phyloP scores from a whole-genome alignment of 352 stramenopile genomes.

The Phytopythium delawarense region DNA sequence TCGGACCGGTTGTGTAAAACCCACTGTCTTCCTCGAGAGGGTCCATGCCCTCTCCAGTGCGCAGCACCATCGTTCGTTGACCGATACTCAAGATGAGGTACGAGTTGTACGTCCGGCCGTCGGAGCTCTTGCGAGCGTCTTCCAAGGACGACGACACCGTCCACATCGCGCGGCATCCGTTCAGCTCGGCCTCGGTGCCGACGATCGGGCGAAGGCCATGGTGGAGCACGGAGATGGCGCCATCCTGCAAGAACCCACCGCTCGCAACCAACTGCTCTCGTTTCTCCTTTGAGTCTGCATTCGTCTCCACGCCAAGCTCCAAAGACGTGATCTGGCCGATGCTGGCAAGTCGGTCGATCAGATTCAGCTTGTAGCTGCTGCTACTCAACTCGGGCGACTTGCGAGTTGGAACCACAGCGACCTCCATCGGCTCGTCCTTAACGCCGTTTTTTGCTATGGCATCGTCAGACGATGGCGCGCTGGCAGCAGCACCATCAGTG shows the following conservation, averaged over 20 bases:
- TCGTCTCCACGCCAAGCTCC: conserved; percentile 72
- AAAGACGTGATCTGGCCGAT: conserved; percentile 84
- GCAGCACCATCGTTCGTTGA: conserved; percentile 81
- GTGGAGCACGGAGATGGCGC: conserved; percentile 73
- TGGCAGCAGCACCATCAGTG: not conserved
- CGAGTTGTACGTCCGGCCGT: conserved; percentile 61
- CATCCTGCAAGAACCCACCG: conserved; percentile 55
- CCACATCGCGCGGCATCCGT: conserved; percentile 83
- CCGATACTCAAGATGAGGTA: conserved; percentile 82
- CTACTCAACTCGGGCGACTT: conserved; percentile 6
- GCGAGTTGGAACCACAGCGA: conserved; percentile 1
- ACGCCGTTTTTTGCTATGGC: not conserved
- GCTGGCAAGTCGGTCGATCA: conserved; percentile 62
- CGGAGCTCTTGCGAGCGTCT: conserved; percentile 35
- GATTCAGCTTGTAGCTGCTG: conserved; percentile 42
- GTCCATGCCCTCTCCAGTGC: conserved; percentile 81
- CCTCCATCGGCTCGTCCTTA: conserved; percentile 9
- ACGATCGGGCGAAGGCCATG: conserved; percentile 82
- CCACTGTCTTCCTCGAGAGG: conserved; percentile 79
- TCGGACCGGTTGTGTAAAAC: conserved; percentile 81
- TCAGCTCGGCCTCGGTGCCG: conserved; percentile 74
- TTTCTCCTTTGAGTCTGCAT: conserved; percentile 70
- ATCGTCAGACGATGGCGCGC: not conserved
- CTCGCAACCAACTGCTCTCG: conserved; percentile 78
- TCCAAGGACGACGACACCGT: conserved; percentile 70